A percentile compares a stretch with the other conserved stretches of the same genome.
These are phyloP conservation scores for Acanthamoeba royreba DNA, from an alignment of 208 protist species.

Conservation along the genomic window DNA sequence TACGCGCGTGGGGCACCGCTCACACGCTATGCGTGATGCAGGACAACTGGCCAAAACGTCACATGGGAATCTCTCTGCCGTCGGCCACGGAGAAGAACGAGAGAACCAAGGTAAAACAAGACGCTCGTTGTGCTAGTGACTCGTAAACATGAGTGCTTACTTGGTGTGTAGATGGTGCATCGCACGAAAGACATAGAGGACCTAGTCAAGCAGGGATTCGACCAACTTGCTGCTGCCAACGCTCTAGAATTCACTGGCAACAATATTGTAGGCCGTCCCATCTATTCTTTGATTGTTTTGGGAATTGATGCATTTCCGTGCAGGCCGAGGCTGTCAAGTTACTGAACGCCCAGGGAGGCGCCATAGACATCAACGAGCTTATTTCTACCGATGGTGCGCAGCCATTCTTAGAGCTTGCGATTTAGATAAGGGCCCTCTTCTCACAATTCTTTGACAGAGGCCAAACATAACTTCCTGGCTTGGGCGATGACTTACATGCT, in stretches of 20 bases:
- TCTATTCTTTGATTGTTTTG: neutral
- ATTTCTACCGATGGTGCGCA: neutral
- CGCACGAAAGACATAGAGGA: neutral
- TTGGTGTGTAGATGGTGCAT: neutral
- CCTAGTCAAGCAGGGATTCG: neutral
- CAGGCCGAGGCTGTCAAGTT: neutral
- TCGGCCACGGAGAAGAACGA: neutral
- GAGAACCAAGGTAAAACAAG: neutral
- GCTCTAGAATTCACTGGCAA: neutral
- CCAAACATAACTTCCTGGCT: constrained; percentile 1
- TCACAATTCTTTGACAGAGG: too few relatives aligned
- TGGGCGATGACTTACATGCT: constrained; percentile 39
- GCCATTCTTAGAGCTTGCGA: too few relatives aligned
- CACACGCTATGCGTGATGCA: neutral
- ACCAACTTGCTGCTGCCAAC: constrained; percentile 1
- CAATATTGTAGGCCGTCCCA: neutral
- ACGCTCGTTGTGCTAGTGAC: too few relatives aligned
- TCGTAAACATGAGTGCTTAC: neutral
- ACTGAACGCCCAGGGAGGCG: neutral
- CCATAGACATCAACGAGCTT: neutral
- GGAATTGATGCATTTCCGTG: neutral
- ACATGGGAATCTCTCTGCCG: neutral
- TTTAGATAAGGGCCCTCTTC: too few relatives aligned
- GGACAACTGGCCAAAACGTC: neutral
- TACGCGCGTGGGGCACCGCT: too few relatives aligned